Conservation (phyloP, 345 rosid species). For the Sonneratia caseolaris region DNA sequence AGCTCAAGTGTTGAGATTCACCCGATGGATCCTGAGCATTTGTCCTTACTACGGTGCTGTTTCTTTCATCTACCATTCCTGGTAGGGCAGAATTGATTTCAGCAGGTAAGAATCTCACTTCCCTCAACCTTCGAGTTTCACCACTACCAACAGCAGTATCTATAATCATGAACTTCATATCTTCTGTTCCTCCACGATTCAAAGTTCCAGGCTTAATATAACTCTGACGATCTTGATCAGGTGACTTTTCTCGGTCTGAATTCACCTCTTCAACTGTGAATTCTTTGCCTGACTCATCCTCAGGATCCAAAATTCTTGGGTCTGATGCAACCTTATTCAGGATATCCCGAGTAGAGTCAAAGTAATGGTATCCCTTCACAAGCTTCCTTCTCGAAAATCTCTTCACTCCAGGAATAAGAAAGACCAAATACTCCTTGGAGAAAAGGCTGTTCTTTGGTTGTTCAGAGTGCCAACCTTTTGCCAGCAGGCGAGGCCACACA, state of each 20-base stretch:
- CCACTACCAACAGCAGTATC: conserved; percentile 31
- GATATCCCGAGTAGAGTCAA: conserved; percentile 48
- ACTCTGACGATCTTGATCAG: conserved; percentile 10
- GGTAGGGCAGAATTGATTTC: conserved; percentile 13
- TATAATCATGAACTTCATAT: conserved; percentile 30
- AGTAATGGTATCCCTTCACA: conserved; percentile 66
- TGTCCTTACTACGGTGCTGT: conserved; percentile 13
- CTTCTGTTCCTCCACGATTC: conserved; percentile 2
- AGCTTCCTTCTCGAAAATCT: conserved; percentile 63
- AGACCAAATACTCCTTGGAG: conserved; percentile 48
- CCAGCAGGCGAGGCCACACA: conserved; percentile 83
- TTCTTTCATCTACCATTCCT: conserved; percentile 14
- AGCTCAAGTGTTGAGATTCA: conserved; percentile 1
- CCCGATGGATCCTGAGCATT: neutral
- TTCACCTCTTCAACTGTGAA: conserved; percentile 16
- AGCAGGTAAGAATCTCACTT: conserved; percentile 29
- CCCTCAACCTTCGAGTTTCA: conserved; percentile 24
- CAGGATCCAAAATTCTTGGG: conserved; percentile 41
- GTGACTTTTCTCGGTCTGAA: neutral
- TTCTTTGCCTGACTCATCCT: conserved; percentile 11
- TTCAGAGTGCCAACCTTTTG: conserved; percentile 88
- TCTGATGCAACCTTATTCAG: conserved; percentile 42
- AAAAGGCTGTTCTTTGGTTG: conserved; percentile 36
- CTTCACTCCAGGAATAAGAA: conserved; percentile 54
- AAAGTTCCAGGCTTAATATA: conserved; percentile 29